Conservation (phyloP, 202 grass and related monocot species). For the Digitaria exilis region DNA sequence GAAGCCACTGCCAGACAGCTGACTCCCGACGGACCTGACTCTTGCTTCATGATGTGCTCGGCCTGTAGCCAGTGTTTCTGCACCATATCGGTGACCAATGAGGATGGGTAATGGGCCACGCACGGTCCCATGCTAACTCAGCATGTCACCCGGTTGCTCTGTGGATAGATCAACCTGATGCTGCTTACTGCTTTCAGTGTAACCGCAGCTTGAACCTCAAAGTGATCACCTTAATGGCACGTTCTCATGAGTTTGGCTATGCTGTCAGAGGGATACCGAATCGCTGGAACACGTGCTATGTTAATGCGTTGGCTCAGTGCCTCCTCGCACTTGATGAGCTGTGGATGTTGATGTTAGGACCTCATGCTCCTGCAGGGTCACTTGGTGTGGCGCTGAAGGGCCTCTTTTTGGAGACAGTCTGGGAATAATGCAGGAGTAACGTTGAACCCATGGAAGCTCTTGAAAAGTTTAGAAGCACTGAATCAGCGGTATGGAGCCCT, state of each 20-base stretch:
- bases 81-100: neutral
- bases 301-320: slow-evolving; percentile 73
- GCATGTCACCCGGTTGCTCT: neutral
- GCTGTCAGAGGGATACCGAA: slow-evolving; percentile 67
- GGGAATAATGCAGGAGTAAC: slow-evolving; percentile 14
- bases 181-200: slow-evolving; percentile 7
- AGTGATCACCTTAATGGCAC: neutral
- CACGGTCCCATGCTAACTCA: neutral
- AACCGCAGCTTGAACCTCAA: neutral
- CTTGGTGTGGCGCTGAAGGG: slow-evolving; percentile 59
- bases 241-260: neutral
- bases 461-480: slow-evolving; percentile 38
- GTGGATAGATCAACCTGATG: neutral
- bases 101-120: neutral
- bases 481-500: slow-evolving; percentile 36
- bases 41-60: slow-evolving; percentile 36
- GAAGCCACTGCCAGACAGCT: neutral
- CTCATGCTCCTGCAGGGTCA: slow-evolving; percentile 25
- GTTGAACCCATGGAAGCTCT: slow-evolving; percentile 47
- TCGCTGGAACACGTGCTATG: slow-evolving; percentile 58
- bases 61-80: slow-evolving; percentile 52
- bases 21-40: too few species aligned
- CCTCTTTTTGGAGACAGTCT: slow-evolving; percentile 55
- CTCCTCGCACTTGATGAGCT: slow-evolving; percentile 62
- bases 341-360: slow-evolving; percentile 45